Base-by-base conservation (phyloP, 768 basidiomycete species). In the Kwoniella dendrophila region DNA sequence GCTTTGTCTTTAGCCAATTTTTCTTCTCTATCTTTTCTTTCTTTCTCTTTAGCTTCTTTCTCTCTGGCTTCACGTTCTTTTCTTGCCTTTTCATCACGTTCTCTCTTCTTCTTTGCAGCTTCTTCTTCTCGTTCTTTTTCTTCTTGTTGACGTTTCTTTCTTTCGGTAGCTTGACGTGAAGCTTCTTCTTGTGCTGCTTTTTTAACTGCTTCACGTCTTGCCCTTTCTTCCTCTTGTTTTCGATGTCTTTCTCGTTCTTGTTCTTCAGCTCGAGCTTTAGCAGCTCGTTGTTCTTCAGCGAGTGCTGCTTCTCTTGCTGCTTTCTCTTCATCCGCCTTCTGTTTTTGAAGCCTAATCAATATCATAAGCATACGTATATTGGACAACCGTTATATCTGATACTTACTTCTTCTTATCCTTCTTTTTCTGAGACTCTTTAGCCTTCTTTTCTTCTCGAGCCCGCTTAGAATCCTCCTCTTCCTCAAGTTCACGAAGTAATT, bases 341-440 rank as follows among this genome's bases (percentile, higher is more conserved):
- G 83, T 80, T 95, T 96, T 82, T 96, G 93, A 78, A 85, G 86
- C 81, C 94, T 97, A 69, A 41, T 45, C 40, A 52, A 63, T 55
- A 34, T 8, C 24, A 22, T 12, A 1, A 8, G 27, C 45, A 30
- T 30, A 33, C 4, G 27, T 27, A 33, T 34, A 33, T 12, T 30
- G 33, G 20, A 38, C 18, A 30, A 30, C 38, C 36, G 32, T 48
- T n/a, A 6, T 10, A 14, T 34, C n/a, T 14, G n/a, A 2, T 1
- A 70, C 83, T 56, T 69, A 95, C 93, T 83, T 87, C 85, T 92
- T 93, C 83, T 97, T 97, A 80, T 97, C 96, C 84, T 97, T 99
- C 85, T 96, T 98, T 85, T 94, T 94, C 85, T 96, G 93, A 81
- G 92, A 90, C 65, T 87, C 89, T 77, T 90, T 90, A 79, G 91